Base-by-base conservation (phyloP, 2,329 filamentous ascomycete species). In the Ophiostoma ulmi region DNA sequence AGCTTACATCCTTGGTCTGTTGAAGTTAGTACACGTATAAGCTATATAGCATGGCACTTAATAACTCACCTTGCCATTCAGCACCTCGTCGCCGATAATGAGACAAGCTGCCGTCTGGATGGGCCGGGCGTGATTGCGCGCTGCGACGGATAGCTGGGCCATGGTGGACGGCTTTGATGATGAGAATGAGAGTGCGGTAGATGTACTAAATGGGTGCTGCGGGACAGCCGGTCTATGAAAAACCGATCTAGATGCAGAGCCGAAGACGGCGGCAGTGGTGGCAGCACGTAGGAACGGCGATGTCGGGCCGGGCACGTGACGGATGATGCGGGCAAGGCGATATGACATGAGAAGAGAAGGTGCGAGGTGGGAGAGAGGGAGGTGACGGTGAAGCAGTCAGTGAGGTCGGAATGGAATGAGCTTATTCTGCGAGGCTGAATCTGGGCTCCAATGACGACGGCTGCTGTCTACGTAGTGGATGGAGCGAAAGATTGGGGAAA, bases 1-100 rank as follows among this genome's bases (percentile, higher is more conserved):
- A 31, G 52, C 73, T 66, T 67, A 75, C 74, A 69, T 75, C 74
- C 71, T 72, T 73, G 36, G 72, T 74, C 73, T 74, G 36, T 17
- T 8, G 41, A 48, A 65, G 4, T 41, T 14, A 26, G 26, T n/a
- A 36, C 3, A 22, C 1, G 38, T 13, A 2, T 35, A 55, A 3
- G 22, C 8, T 1, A 4, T 14, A 10, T 3, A 31, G 5, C 11
- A 5, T 36, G 13, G 2, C 11, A 31, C 26, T 17, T 11, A 11
- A 64, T 38, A 3, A 65, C 83, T 74, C 79, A 93, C 94, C 90
- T 98, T 98, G 76, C 95, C 94, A 31, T 93, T 94, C 4, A 98
- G 84, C 5, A 98, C 93, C 80, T 97, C 94, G 81, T 98, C 94
- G n/a, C 94, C 94, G 76, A 99, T 98, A 72, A 99, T 93, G 74